These are phyloP conservation scores for Wickerhamiella bombiphila DNA, from an alignment of 805 yeast genomes.

Conservation along the genomic window DNA sequence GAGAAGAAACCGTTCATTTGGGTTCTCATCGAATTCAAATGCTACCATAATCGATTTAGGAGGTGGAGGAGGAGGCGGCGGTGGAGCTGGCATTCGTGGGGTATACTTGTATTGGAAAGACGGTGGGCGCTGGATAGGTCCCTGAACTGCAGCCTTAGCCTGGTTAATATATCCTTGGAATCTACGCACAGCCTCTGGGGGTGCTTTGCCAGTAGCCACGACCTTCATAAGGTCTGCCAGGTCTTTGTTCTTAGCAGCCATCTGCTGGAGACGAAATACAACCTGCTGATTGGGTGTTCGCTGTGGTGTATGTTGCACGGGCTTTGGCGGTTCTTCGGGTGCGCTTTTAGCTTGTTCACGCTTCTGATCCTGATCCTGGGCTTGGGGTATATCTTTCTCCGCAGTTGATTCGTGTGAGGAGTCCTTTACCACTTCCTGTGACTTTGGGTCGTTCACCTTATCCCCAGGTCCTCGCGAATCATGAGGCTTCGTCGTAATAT, in stretches of 20 bases:
- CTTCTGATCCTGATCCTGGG: no score
- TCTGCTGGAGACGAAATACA: conserved; percentile 69
- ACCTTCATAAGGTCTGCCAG: conserved; percentile 61
- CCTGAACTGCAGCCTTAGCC: conserved; percentile 35
- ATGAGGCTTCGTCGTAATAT: no score
- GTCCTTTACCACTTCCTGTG: no score
- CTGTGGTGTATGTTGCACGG: no score
- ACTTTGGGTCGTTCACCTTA: no score
- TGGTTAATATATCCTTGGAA: conserved; percentile 70
- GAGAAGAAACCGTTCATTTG: conserved; percentile 54
- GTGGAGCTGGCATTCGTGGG: conserved; percentile 1
- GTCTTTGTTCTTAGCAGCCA: conserved; percentile 60
- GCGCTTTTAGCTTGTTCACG: no score
- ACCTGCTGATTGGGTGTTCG: conserved; percentile 60
- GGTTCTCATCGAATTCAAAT: conserved; percentile 72
- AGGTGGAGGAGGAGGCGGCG: conserved; percentile 10
- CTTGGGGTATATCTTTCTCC: no score
- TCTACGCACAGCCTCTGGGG: conserved; percentile 51
- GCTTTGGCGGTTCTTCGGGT: no score
- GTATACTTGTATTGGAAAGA: conserved; percentile 35
- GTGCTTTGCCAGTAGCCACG: conserved; percentile 74
- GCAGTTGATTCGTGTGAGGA: no score
- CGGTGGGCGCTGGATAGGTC: conserved; percentile 9
- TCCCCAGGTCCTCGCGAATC: no score
- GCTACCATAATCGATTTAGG: conserved; percentile 36